These are phyloP conservation scores for Penicillium verrucosum DNA, from an alignment of 2,329 filamentous ascomycete genomes.

Conservation along the genomic window DNA sequence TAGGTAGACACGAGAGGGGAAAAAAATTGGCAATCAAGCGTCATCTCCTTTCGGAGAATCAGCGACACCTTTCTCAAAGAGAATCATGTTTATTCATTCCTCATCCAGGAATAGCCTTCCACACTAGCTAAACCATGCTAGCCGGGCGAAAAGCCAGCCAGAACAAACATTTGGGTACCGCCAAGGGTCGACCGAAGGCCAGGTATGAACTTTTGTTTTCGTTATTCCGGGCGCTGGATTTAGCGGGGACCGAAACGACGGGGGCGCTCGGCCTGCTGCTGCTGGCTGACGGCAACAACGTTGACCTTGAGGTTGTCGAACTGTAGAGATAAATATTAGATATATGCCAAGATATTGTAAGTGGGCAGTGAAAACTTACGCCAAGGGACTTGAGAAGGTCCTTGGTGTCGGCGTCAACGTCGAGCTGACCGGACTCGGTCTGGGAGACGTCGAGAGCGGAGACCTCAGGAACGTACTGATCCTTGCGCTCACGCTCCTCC, in stretches of 20 bases:
- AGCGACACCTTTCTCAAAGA: conserved; percentile 76
- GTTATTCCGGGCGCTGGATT: conserved; percentile 18
- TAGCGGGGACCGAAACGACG: conserved; percentile 62
- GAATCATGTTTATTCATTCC: conserved; percentile 42
- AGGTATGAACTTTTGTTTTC: conserved; percentile 26
- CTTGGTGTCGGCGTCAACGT: conserved; percentile 97
- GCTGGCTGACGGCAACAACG: conserved; percentile 84
- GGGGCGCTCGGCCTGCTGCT: conserved; percentile 78
- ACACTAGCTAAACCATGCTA: conserved; percentile 28
- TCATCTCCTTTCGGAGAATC: conserved; percentile 71
- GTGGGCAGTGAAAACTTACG: conserved; percentile 60
- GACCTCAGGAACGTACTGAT: conserved; percentile 99
- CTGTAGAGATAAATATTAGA: conserved; percentile 47
- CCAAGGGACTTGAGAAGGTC: conserved; percentile 97
- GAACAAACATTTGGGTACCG: conserved; percentile 25
- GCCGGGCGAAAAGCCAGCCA: conserved; percentile 27
- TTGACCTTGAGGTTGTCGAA: conserved; percentile 98
- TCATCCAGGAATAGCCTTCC: conserved; percentile 31
- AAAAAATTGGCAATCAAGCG: conserved; percentile 83
- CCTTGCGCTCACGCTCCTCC: conserved; percentile 99
- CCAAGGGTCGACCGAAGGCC: conserved; percentile 32
- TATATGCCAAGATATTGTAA: not conserved
- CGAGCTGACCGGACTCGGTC: conserved; percentile 87
- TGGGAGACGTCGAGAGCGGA: conserved; percentile 98
- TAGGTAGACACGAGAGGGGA: conserved; percentile 25